Evolutionary conservation across 192 early-diverging fungal genomes (phyloP).

Genomic region (Martensiomyces pterosporus): DNA sequence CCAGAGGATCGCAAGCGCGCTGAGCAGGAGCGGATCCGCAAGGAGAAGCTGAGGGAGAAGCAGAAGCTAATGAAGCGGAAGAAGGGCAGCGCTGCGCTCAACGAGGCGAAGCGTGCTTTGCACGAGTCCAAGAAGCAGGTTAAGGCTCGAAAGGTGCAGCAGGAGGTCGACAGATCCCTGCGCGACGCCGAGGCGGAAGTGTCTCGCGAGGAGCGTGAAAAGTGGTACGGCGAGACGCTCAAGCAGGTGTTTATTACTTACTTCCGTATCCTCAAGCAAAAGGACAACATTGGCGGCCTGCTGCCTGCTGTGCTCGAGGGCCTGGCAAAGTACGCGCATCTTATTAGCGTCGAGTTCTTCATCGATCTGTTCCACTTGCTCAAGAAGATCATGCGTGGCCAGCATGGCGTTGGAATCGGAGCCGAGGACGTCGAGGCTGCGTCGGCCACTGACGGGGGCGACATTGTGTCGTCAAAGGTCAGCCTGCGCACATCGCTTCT

Average conservation of each 20-base stretch:
- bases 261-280: constrained; percentile 90
- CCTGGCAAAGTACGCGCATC: constrained; percentile 75
- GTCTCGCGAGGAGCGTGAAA: constrained; percentile 75
- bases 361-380: constrained; percentile 80
- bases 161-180: constrained; percentile 50
- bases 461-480: constrained; percentile 29
- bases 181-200: constrained; percentile 89
- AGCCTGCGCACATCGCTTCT: constrained; percentile 72
- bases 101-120: constrained; percentile 54
- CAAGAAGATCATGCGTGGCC: constrained; percentile 71
- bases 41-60: constrained; percentile 43
- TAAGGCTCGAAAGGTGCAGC: constrained; percentile 52
- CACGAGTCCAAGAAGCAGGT: constrained; percentile 70
- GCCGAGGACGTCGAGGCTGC: constrained; percentile 42
- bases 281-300: constrained; percentile 60
- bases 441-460: constrained; percentile 22
- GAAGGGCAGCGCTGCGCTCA: constrained; percentile 30
- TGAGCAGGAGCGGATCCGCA: constrained; percentile 50
- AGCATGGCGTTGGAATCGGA: constrained; percentile 52
- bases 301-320: constrained; percentile 65
- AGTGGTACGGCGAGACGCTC: constrained; percentile 87
- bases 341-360: constrained; percentile 97
- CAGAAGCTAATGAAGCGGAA: constrained; percentile 34
- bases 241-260: constrained; percentile 93
- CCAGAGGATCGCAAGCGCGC: constrained; percentile 53